Evolutionary conservation across 345 rosid genomes (phyloP).

Genomic region (Eucalyptus pauciflora): DNA sequence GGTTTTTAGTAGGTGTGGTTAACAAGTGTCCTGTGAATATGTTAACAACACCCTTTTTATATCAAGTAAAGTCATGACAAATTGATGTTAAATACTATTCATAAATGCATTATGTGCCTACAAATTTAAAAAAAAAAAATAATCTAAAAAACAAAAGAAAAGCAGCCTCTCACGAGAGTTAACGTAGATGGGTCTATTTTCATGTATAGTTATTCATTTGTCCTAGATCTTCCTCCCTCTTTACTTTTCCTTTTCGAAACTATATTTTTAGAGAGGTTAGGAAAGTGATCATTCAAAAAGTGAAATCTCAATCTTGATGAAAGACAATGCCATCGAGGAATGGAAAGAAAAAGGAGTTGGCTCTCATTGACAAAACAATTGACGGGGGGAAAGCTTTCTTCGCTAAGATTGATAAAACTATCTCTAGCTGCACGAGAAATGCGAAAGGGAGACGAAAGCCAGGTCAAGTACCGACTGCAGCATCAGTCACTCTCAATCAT

Average conservation of each 20-base stretch:
- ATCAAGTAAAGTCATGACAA: not conserved
- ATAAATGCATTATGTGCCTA: not conserved
- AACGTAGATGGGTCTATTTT: too few species aligned
- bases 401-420: not conserved
- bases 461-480: not conserved
- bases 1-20: not conserved
- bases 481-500: not conserved
- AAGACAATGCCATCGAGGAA: not conserved
- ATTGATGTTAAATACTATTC: too few species aligned
- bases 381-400: not conserved
- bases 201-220: too few species aligned
- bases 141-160: too few species aligned
- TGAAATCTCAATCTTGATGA: not conserved
- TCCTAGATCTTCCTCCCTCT: not conserved
- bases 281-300: not conserved
- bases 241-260: not conserved
- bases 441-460: not conserved
- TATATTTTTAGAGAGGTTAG: not conserved
- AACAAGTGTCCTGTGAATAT: not conserved
- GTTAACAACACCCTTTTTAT: not conserved
- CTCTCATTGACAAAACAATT: not conserved
- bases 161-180: too few species aligned
- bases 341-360: not conserved
- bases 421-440: not conserved
- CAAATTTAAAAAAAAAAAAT: not conserved